Conservation (phyloP, 805 yeast genomes). For the Yamadazyma akitaensis region DNA sequence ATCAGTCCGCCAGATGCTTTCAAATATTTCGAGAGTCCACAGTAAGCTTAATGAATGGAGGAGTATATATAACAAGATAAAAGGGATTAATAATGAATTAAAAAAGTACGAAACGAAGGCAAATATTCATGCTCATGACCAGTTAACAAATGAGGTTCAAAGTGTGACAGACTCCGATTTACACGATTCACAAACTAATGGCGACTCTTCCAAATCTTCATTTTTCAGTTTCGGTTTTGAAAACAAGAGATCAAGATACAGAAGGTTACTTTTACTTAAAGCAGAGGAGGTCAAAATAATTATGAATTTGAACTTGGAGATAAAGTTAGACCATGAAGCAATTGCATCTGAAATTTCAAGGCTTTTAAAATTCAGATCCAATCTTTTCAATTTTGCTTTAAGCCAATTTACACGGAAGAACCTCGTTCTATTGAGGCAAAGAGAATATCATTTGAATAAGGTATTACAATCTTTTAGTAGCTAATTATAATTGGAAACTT, state of each 20-base stretch:
- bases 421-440: constrained; percentile 7
- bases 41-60: constrained; percentile 31
- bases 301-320: constrained; percentile 41
- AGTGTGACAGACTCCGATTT: not conserved
- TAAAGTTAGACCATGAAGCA: constrained; percentile 55
- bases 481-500: constrained; percentile 6
- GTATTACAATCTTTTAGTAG: constrained; percentile 1
- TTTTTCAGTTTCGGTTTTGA: constrained; percentile 46
- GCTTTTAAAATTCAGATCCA: constrained; percentile 50
- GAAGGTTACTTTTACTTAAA: constrained; percentile 38
- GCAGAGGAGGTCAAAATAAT: constrained; percentile 42
- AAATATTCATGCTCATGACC: constrained; percentile 3
- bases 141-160: not conserved
- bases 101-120: constrained; percentile 24
- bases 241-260: constrained; percentile 47
- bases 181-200: not conserved
- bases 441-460: constrained; percentile 6
- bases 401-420: constrained; percentile 22
- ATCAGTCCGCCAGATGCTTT: constrained; percentile 21
- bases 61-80: constrained; percentile 24
- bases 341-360: constrained; percentile 63
- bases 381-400: constrained; percentile 36
- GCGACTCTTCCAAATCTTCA: constrained; percentile 13
- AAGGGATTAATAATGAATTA: constrained; percentile 27
- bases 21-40: constrained; percentile 20